Evolutionary conservation across 257 asterid genomes (phyloP).

Genomic region (Solanum pinnatisectum): DNA sequence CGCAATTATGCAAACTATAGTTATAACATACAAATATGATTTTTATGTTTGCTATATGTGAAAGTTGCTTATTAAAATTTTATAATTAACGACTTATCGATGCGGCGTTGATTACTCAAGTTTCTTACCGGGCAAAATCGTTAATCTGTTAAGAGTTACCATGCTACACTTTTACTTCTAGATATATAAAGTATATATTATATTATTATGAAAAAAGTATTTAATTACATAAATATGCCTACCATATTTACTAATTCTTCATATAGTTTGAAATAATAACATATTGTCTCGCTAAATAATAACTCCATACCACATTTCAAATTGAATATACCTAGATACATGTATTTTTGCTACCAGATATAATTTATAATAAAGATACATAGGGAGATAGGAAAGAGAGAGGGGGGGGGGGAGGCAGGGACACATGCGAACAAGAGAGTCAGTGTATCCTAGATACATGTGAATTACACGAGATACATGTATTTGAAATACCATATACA

Average conservation of each 20-base stretch:
- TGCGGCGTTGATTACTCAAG: background rate
- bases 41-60: too few relatives aligned
- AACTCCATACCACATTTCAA: background rate
- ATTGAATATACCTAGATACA: background rate
- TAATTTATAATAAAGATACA: background rate
- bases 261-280: background rate
- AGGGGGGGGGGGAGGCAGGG: background rate
- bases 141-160: background rate
- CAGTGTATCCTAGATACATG: background rate
- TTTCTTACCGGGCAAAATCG: too few relatives aligned
- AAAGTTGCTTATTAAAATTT: too few relatives aligned
- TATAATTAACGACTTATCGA: too few relatives aligned
- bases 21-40: too few relatives aligned
- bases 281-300: too few relatives aligned
- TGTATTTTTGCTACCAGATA: too few relatives aligned
- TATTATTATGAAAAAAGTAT: background rate
- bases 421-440: background rate
- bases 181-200: background rate
- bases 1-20: too few relatives aligned
- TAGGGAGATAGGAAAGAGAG: background rate
- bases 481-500: background rate
- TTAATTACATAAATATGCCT: too few relatives aligned
- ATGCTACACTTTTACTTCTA: too few relatives aligned
- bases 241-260: background rate
- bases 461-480: background rate